Percentiles rank a stretch among this genome's conserved stretches.
These are phyloP conservation scores for Fomitopsis betulina DNA, from an alignment of 1,284 basidiomycete genomes.

Conservation along the genomic window DNA sequence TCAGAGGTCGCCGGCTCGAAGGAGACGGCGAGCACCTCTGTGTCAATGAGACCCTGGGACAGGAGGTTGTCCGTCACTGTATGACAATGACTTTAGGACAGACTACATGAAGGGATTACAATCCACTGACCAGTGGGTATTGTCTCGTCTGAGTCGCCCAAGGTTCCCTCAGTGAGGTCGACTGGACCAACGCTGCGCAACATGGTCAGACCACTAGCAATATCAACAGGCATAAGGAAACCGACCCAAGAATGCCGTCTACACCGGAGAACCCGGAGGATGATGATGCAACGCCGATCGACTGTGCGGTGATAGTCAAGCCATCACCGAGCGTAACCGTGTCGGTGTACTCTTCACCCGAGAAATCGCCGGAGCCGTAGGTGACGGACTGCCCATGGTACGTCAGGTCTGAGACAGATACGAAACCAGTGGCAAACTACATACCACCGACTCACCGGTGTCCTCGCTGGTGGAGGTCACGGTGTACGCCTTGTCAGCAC, in stretches of 20 bases:
- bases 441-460: slow-evolving; percentile 35
- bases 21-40: slow-evolving; percentile 43
- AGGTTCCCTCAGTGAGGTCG: background rate
- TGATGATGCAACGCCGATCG: slow-evolving; percentile 50
- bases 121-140: background rate
- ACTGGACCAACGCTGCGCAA: background rate
- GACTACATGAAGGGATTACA: background rate
- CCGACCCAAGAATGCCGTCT: slow-evolving; percentile 50
- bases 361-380: slow-evolving; percentile 52
- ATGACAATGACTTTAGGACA: background rate
- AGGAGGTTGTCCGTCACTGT: slow-evolving; percentile 33
- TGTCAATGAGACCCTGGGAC: slow-evolving; percentile 35
- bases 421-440: slow-evolving; percentile 13
- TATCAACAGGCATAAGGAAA: background rate
- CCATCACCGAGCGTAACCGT: slow-evolving; percentile 28
- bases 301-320: slow-evolving; percentile 38
- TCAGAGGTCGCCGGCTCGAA: slow-evolving; percentile 38
- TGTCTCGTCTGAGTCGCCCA: background rate
- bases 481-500: slow-evolving; percentile 44
- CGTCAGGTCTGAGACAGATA: background rate
- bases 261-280: slow-evolving; percentile 36
- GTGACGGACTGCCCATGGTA: slow-evolving; percentile 34
- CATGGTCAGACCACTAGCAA: background rate
- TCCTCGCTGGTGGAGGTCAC: slow-evolving; percentile 42
- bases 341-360: slow-evolving; percentile 44